Evolutionary conservation across 108 stramenopile genomes (phyloP).

Genomic region (Skeletonema menzelii): DNA sequence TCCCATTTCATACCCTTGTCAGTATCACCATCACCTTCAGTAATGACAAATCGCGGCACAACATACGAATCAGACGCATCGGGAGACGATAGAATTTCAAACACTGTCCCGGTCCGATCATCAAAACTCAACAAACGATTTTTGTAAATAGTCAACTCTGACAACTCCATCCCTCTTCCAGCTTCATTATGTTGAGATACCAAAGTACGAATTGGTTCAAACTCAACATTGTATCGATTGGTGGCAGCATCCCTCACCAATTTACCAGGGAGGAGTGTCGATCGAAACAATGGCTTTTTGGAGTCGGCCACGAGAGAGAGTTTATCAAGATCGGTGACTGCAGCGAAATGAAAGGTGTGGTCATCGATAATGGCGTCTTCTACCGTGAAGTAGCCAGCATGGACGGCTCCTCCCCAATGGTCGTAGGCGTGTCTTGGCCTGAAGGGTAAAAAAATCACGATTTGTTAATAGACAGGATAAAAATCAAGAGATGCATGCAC

Average conservation of each 20-base stretch:
- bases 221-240: slow-evolving; percentile 54
- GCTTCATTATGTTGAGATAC: slow-evolving; percentile 91
- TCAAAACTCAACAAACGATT: slow-evolving; percentile 88
- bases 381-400: slow-evolving; percentile 70
- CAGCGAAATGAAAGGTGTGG: slow-evolving; percentile 77
- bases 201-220: slow-evolving; percentile 63
- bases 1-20: slow-evolving; percentile 98
- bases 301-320: slow-evolving; percentile 58
- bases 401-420: slow-evolving; percentile 71
- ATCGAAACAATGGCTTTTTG: slow-evolving; percentile 70
- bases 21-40: slow-evolving; percentile 92
- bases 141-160: slow-evolving; percentile 85
- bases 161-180: slow-evolving; percentile 93
- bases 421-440: slow-evolving; percentile 20
- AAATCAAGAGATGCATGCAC: too few relatives aligned
- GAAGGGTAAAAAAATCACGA: background rate
- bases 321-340: slow-evolving; percentile 88
- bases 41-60: slow-evolving; percentile 90
- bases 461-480: too few relatives aligned
- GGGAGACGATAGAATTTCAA: slow-evolving; percentile 81
- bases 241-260: slow-evolving; percentile 46
- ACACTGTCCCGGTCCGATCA: slow-evolving; percentile 96
- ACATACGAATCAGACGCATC: slow-evolving; percentile 69
- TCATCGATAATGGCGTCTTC: slow-evolving; percentile 47
- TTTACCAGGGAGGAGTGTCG: slow-evolving; percentile 67